Conservation (phyloP, 352 stramenopile species). For the Lagenidium sp. region DNA sequence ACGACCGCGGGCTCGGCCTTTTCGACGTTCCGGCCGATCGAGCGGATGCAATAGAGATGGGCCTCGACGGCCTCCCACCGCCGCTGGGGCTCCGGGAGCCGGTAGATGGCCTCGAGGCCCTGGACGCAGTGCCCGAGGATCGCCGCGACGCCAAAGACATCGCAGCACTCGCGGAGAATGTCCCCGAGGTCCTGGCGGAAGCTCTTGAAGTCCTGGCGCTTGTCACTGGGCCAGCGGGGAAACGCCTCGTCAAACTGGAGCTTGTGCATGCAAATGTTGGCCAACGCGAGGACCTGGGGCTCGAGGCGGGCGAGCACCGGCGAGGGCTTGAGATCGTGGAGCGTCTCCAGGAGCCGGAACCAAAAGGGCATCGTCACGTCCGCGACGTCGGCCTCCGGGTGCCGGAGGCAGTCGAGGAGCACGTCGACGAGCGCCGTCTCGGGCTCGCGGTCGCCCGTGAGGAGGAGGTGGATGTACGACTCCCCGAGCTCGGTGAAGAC, state of each 20-base stretch:
- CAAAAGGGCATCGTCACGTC: slow-evolving; percentile 84
- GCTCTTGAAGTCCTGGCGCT: slow-evolving; percentile 74
- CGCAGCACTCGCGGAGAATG: slow-evolving; percentile 71
- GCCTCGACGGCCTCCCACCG: slow-evolving; percentile 75
- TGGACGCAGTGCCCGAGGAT: slow-evolving; percentile 74
- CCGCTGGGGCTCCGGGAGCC: slow-evolving; percentile 26
- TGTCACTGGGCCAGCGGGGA: slow-evolving; percentile 44
- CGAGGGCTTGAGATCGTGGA: slow-evolving; percentile 5
- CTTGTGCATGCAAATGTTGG: slow-evolving; percentile 73
- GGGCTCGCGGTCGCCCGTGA: slow-evolving; percentile 46
- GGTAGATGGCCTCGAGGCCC: slow-evolving; percentile 59
- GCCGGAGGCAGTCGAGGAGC: slow-evolving; percentile 84
- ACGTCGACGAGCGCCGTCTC: slow-evolving; percentile 69
- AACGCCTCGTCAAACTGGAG: slow-evolving; percentile 73
- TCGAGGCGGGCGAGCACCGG: slow-evolving; percentile 23
- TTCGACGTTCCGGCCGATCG: slow-evolving; percentile 78
- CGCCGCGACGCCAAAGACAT: slow-evolving; percentile 56
- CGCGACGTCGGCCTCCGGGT: slow-evolving; percentile 65
- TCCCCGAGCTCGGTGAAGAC: slow-evolving; percentile 90
- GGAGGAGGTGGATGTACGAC: slow-evolving; percentile 69
- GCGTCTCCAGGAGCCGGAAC: slow-evolving; percentile 42
- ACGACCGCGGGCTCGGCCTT: slow-evolving; percentile 10
- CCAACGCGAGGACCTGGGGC: slow-evolving; percentile 41
- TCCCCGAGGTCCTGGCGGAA: slow-evolving; percentile 77
- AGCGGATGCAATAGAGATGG: slow-evolving; percentile 77